phyloP scores from a whole-genome alignment of 23 red algal genomes.

The Gracilaria domingensis region DNA sequence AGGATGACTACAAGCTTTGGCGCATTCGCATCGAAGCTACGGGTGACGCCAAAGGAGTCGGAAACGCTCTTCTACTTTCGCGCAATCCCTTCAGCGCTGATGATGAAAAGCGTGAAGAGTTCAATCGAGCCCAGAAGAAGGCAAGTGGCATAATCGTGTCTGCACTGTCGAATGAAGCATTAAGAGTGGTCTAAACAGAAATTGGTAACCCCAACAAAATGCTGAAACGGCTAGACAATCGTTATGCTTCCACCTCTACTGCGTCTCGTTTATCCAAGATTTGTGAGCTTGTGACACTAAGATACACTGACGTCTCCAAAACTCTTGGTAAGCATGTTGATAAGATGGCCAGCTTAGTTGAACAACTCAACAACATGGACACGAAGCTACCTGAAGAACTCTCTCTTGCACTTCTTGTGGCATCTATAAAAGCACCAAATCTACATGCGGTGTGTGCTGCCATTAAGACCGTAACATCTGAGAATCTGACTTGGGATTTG shows the following conservation, averaged over 20 bases:
- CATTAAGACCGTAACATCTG: constrained; percentile 11
- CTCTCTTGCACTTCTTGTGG: constrained; percentile 31
- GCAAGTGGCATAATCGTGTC: constrained; percentile 17
- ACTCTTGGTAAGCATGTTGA: constrained; percentile 8
- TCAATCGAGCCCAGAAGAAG: neutral
- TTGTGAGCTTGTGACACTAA: neutral
- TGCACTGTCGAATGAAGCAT: constrained; percentile 26
- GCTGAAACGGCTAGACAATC: constrained; percentile 1
- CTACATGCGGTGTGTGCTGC: constrained; percentile 9
- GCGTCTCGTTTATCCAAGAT: neutral
- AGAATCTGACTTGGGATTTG: neutral
- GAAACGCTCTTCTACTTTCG: neutral
- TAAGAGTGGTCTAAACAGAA: constrained; percentile 19
- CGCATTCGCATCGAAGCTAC: constrained; percentile 23
- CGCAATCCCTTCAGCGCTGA: constrained; percentile 1
- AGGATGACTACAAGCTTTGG: constrained; percentile 38
- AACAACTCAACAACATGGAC: neutral
- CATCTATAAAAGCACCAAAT: neutral
- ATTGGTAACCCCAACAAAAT: neutral
- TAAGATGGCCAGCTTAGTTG: constrained; percentile 11
- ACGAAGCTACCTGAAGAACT: constrained; percentile 35
- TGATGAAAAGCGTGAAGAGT: constrained; percentile 29
- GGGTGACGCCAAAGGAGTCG: constrained; percentile 18
- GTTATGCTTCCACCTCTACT: neutral
- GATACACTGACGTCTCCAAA: neutral